These are phyloP conservation scores for Schwanniomyces pseudopolymorphus DNA, from an alignment of 805 yeast genomes.

Conservation along the genomic window DNA sequence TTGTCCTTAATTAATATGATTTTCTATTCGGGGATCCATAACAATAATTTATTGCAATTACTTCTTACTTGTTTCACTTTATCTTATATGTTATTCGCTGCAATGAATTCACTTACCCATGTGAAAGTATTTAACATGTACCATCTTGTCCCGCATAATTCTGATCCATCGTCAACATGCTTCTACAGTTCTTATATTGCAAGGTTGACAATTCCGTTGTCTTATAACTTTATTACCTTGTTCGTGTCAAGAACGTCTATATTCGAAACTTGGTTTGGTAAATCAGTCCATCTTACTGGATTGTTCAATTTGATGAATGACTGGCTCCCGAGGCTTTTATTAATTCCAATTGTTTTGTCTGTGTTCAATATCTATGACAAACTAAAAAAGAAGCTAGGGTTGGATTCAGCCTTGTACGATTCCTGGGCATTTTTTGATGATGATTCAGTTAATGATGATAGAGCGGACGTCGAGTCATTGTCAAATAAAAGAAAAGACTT, in stretches of 20 bases:
- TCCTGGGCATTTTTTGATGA: conserved; percentile 40
- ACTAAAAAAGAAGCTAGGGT: conserved; percentile 42
- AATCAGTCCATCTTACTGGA: conserved; percentile 72
- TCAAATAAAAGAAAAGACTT: conserved; percentile 31
- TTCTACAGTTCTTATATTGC: conserved; percentile 81
- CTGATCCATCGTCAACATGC: conserved; percentile 72
- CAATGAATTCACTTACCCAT: conserved; percentile 64
- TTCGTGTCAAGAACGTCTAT: conserved; percentile 50
- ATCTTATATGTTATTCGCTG: conserved; percentile 66
- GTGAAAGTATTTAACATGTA: conserved; percentile 73
- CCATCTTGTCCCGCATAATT: conserved; percentile 66
- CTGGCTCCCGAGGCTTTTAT: conserved; percentile 70
- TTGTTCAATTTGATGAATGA: conserved; percentile 70
- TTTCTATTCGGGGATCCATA: conserved; percentile 27
- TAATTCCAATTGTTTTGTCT: conserved; percentile 69
- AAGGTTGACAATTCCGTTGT: conserved; percentile 77
- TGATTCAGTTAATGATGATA: conserved; percentile 16
- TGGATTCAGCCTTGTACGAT: conserved; percentile 37
- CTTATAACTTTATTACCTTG: conserved; percentile 74
- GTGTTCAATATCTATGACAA: conserved; percentile 66
- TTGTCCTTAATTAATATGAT: conserved; percentile 60
- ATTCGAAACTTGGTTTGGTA: conserved; percentile 74
- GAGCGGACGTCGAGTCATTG: conserved; percentile 12
- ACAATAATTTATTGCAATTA: conserved; percentile 30
- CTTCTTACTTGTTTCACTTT: conserved; percentile 43